Evolutionary conservation across 139 green algal species (phyloP).

Genomic region (Pleodorina starrii): DNA sequence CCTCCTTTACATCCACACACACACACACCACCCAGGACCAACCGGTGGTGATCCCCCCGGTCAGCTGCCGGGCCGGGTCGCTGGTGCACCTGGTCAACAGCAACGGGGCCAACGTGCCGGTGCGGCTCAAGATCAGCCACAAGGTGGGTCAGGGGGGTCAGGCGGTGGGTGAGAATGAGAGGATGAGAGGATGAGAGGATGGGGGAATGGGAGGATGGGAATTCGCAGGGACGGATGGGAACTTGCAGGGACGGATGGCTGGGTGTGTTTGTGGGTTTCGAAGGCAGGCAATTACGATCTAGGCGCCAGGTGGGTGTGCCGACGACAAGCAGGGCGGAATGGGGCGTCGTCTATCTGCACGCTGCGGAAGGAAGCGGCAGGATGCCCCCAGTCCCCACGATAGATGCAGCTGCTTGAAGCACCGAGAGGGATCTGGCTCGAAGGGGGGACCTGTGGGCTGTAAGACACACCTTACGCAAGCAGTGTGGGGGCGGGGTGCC

Average conservation of each 20-base stretch:
- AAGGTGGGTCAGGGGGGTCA: background rate
- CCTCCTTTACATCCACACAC: background rate
- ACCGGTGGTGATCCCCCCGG: background rate
- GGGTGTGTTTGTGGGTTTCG: background rate
- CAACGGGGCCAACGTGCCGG: conserved; percentile 50
- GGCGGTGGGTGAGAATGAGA: background rate
- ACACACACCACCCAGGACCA: conserved; percentile 15
- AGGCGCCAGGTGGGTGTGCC: background rate
- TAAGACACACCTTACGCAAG: too few relatives aligned
- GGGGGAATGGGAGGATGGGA: too few relatives aligned
- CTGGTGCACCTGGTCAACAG: conserved; percentile 58
- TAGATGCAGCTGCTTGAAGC: too few relatives aligned
- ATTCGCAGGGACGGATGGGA: too few relatives aligned
- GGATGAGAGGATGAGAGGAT: too few relatives aligned
- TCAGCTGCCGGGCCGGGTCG: conserved; percentile 56
- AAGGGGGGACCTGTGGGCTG: too few relatives aligned
- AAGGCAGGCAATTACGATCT: background rate
- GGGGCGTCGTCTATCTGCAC: too few relatives aligned
- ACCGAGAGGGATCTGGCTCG: too few relatives aligned
- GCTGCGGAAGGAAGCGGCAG: too few relatives aligned
- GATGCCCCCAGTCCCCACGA: too few relatives aligned
- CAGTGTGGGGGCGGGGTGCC: too few relatives aligned
- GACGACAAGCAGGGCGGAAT: background rate
- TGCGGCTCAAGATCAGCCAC: conserved; percentile 50
- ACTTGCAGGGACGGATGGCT: too few relatives aligned